Evolutionary conservation across 148 eudicot genomes (phyloP), one percentile per base, ranked within the genome.

Genomic region (Vaccinium myrtillus): DNA sequence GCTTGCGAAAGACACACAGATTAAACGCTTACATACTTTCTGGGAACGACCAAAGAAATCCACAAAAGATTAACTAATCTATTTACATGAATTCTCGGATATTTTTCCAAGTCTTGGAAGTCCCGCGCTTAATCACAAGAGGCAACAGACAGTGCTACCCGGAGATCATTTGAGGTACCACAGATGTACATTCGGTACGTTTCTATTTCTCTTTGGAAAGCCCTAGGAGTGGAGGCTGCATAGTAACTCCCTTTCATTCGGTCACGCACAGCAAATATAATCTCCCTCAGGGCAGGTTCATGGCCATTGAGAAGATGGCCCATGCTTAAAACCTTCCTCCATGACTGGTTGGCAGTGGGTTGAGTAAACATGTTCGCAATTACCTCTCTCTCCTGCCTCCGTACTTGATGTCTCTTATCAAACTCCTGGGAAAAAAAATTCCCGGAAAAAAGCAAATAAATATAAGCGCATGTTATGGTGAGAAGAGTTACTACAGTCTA

Each of bases 281-380:
- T 91, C 87, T 96, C 99, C 86, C 99, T 87, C 2, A 92, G 81
- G 61, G 85, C 90, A 4, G 99, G 99, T 83, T 96, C 99, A 19
- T 96, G 95, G 56, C 99, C 99, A 36, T 96, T 93, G 14, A 96
- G 94, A 83, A 94, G 97, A 89, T 96, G 94, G 30, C 99, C 99
- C 99, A 96, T 93, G 92, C 98, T 96, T 82, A 94, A 75, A 53
- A 92, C 98, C 87, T 92, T 96, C 88, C 99, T 91, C 99, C 99
- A 96, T 18, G 98, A 93, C 89, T 94, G 99, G 86, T 91, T 94
- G 23, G 93, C 91, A 27, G 92, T 94, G 32, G 99, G 99, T 14
- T 91, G 94, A 75, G 89, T 58, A 81, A 96, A 96, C 84, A 94
- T 84, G 81, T 91, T 91, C 11, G 92, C 89, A 71, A 96, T 90